Base-by-base conservation (phyloP, 208 protist genomes). In the Borovskyia barvae region DNA sequence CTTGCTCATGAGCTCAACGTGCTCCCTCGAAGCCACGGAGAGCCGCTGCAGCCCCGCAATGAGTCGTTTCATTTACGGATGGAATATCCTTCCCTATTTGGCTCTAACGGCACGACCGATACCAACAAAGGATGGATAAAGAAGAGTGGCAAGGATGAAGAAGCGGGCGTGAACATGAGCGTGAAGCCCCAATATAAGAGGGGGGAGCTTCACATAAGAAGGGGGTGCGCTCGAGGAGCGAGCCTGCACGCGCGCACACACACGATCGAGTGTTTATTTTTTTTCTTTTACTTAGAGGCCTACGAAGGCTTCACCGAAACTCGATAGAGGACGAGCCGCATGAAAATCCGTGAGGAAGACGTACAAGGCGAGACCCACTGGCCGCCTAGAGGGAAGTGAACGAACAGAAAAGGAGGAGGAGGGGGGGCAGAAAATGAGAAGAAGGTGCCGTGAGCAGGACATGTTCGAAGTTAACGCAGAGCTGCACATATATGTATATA, bases 21-120 rank as follows among this genome's bases (percentile, higher is more conserved):
- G 64, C 37, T 75, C 46, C 11, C 55, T 58, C 3, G 69, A 62
- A 2, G 43, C 19, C 4, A 36, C 17, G 0, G 62, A 62, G 24
- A 76, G 71, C 20, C 29, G 57, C 35, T 68, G 73, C 4, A 80
- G 28, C 11, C 43, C 41, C 5, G 30, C 17, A 5, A 80, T n/a
- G 2, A 83, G 57, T 7, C 47, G 41, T 19, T 76, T 62, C 61
- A 77, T 76, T n/a, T 49, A n/a, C n/a, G n/a, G n/a, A n/a, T n/a
- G n/a, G n/a, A n/a, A n/a, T n/a, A n/a, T n/a, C n/a, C n/a, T n/a
- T 42, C 5, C 14, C 17, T 43, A 14, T 7, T 7, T 33, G 5
- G 26, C 9, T 3, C 5, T 4, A 30, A 51, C 11, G 8, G 35
- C 17, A 33, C 14, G 30, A 2, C 14, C 5, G 29, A 17, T n/a